Evolutionary conservation across 352 stramenopile species (phyloP).

Genomic region (Phytophthora nicotianae): DNA sequence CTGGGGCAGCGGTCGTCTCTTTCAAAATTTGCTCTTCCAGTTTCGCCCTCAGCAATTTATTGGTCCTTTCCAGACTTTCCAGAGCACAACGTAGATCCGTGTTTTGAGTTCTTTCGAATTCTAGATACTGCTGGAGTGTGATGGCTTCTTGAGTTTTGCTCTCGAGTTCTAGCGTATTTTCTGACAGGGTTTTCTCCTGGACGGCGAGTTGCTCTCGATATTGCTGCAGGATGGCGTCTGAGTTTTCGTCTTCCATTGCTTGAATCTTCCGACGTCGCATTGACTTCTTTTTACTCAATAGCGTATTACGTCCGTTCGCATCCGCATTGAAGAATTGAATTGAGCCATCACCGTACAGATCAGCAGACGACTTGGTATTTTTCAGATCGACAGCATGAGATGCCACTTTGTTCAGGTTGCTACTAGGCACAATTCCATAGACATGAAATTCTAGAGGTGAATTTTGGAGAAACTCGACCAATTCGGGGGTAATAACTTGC

Average conservation of each 20-base stretch:
- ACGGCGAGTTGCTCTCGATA: constrained; percentile 60
- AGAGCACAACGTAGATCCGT: constrained; percentile 41
- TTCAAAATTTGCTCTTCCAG: constrained; percentile 77
- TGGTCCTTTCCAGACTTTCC: constrained; percentile 62
- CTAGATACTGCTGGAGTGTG: constrained; percentile 44
- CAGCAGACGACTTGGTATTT: constrained; percentile 15
- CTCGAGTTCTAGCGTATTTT: constrained; percentile 75
- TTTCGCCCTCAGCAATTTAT: constrained; percentile 64
- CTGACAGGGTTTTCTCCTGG: constrained; percentile 53
- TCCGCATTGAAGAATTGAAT: constrained; percentile 69
- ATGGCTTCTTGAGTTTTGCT: constrained; percentile 51
- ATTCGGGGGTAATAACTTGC: constrained; percentile 48
- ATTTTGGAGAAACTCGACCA: constrained; percentile 49
- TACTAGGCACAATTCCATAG: constrained; percentile 79
- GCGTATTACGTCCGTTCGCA: constrained; percentile 34
- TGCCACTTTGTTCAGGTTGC: constrained; percentile 74
- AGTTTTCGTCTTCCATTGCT: constrained; percentile 34
- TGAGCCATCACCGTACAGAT: constrained; percentile 30
- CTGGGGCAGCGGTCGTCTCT: constrained; percentile 36
- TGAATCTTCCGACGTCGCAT: constrained; percentile 47
- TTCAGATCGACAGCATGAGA: constrained; percentile 50
- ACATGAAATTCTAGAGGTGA: constrained; percentile 64
- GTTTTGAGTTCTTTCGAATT: constrained; percentile 36
- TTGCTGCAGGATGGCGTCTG: constrained; percentile 33
- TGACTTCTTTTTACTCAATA: constrained; percentile 56